A percentile compares a stretch with the other conserved stretches of the same genome.
These are phyloP conservation scores for Onygenales sp. DNA, from an alignment of 2,329 filamentous ascomycete species.

Conservation along the genomic window DNA sequence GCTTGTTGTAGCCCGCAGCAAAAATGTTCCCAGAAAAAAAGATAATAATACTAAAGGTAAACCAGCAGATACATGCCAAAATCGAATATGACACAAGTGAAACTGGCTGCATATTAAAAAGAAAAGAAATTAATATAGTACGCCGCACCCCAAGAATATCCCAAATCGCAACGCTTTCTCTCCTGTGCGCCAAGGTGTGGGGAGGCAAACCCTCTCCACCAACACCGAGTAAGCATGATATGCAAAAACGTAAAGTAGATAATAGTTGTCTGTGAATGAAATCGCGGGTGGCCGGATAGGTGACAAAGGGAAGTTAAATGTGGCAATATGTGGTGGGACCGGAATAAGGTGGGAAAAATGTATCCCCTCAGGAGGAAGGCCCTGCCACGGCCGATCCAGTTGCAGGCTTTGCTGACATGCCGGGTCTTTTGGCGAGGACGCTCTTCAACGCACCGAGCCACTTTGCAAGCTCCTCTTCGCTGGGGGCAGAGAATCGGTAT, in stretches of 20 bases:
- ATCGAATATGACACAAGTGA: no score
- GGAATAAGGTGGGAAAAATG: not conserved
- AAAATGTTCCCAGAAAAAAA: no score
- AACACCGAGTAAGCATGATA: not conserved
- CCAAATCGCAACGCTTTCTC: no score
- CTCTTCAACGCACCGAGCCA: conserved; percentile 91
- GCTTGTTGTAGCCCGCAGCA: no score
- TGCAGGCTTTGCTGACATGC: not conserved
- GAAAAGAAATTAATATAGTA: not conserved
- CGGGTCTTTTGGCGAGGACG: conserved; percentile 21
- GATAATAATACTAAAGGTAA: no score
- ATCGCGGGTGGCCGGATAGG: not conserved
- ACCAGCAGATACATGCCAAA: no score
- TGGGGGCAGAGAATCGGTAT: conserved; percentile 63
- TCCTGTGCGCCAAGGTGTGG: not conserved
- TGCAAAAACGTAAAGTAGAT: no score
- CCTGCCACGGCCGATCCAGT: not conserved
- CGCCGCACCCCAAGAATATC: no score
- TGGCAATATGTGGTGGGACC: not conserved
- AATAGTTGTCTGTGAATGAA: no score
- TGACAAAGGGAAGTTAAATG: not conserved
- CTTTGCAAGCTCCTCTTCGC: conserved; percentile 73
- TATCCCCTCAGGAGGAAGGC: not conserved
- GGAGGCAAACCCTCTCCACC: not conserved
- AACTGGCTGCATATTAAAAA: no score